phyloP scores from a whole-genome alignment of 495 filamentous ascomycete genomes.

The Penicillium pancosmium region DNA sequence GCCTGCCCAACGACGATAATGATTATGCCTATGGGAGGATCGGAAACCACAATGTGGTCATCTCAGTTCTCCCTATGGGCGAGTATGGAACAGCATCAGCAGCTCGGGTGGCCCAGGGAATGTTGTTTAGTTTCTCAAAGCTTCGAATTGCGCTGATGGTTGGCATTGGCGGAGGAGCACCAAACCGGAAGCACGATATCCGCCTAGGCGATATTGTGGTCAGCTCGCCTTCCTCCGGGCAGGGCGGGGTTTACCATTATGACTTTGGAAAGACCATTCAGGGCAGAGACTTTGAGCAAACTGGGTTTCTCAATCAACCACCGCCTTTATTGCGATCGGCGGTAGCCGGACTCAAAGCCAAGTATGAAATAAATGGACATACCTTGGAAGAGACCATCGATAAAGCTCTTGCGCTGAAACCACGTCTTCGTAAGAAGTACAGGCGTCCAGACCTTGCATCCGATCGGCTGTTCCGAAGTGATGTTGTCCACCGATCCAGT shows the following conservation, averaged over 20 bases:
- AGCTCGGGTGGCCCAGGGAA: neutral
- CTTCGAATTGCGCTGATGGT: slow-evolving; percentile 5
- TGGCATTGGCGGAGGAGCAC: slow-evolving; percentile 4
- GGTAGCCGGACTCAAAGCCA: neutral
- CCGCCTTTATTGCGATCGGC: slow-evolving; percentile 7
- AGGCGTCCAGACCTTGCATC: neutral
- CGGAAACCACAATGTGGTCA: neutral
- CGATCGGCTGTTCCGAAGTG: neutral
- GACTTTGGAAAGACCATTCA: slow-evolving; percentile 23
- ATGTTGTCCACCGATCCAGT: neutral
- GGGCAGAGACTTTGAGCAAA: slow-evolving; percentile 23
- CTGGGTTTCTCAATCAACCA: slow-evolving; percentile 19
- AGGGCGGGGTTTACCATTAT: slow-evolving; percentile 24
- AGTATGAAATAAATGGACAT: slow-evolving; percentile 18
- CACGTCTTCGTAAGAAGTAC: neutral
- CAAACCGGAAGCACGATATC: neutral
- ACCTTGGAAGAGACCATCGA: neutral
- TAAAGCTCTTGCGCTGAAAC: neutral
- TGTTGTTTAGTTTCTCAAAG: neutral
- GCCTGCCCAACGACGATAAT: slow-evolving; percentile 2
- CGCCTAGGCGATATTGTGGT: slow-evolving; percentile 26
- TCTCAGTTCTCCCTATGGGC: slow-evolving; percentile 1
- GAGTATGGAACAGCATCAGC: slow-evolving; percentile 2
- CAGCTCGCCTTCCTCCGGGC: slow-evolving; percentile 11
- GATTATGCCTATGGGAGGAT: slow-evolving; percentile 5